These are phyloP conservation scores for Botrytis porri DNA, from an alignment of 2,329 filamentous ascomycete species.

Conservation along the genomic window DNA sequence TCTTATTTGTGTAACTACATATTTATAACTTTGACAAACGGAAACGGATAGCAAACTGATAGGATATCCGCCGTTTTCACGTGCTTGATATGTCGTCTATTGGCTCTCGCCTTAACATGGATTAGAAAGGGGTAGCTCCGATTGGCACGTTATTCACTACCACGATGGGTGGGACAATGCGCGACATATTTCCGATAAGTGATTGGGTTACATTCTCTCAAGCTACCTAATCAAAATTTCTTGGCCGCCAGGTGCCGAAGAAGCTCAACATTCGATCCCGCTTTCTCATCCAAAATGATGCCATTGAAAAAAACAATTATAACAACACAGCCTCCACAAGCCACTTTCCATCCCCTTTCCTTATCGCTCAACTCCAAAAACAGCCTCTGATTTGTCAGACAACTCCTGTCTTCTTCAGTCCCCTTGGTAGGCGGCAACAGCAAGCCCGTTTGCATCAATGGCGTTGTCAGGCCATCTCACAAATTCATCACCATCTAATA, in stretches of 20 bases:
- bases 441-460: not conserved
- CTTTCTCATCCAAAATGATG: not conserved
- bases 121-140: not conserved
- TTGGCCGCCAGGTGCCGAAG: not conserved
- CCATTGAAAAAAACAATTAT: not conserved
- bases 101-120: not conserved
- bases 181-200: not conserved
- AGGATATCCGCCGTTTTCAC: not conserved
- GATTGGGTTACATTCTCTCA: not conserved
- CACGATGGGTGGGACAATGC: not conserved
- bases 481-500: constrained; percentile 6
- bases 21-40: not conserved
- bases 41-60: not conserved
- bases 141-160: not conserved
- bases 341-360: not conserved
- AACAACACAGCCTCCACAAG: not conserved
- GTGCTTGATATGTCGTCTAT: not conserved
- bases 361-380: too few relatives aligned
- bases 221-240: not conserved
- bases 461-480: constrained; percentile 13
- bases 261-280: not conserved
- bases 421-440: not conserved
- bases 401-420: not conserved
- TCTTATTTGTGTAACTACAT: not conserved
- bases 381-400: not conserved